phyloP scores from a whole-genome alignment of 176 grass and related monocot genomes.

The Hordeum vulgare region MorexV3_pseudomolecules_assembly NC_058524.1:537858792-537859291 shows the following conservation, averaged over 20 bases:
- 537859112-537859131: background rate
- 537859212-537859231: slow-evolving; percentile 82
- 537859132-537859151: background rate
- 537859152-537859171: slow-evolving; percentile 48
- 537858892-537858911: background rate
- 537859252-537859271: slow-evolving; percentile 81
- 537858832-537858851: background rate
- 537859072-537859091: slow-evolving; percentile 41
- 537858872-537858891: no score
- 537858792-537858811: background rate
- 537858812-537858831: background rate
- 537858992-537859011: background rate
- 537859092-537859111: slow-evolving; percentile 53
- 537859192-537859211: slow-evolving; percentile 51
- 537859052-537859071: slow-evolving; percentile 78
- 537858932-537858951: no score
- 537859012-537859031: slow-evolving; percentile 40
- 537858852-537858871: background rate
- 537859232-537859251: slow-evolving; percentile 86
- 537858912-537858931: no score
- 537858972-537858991: no score
- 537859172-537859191: slow-evolving; percentile 62
- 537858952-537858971: background rate
- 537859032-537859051: slow-evolving; percentile 43
- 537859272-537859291: slow-evolving; percentile 35